Base-by-base conservation (phyloP, 2,329 filamentous ascomycete genomes). In the Eutypa lata region DNA sequence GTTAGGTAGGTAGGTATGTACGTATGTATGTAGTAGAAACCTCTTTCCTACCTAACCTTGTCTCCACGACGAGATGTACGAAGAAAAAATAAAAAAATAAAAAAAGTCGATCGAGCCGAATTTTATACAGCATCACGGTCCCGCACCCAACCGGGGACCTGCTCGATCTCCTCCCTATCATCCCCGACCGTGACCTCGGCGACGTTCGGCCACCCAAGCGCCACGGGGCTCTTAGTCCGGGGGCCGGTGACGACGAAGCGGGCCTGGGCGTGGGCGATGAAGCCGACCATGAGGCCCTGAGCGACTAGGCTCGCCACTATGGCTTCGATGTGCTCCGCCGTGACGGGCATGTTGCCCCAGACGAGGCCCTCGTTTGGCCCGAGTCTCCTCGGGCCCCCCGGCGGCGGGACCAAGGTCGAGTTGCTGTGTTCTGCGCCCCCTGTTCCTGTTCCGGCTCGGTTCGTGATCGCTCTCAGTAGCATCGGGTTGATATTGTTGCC, bases 221-320 rank as follows among this genome's bases (percentile, higher is more conserved):
- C 76, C 19, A 90, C 71, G 0, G 87, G 80, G 22, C 81, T 82
- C 58, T 80, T 82, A 54, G 80, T 79, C 75, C 86, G 88, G 22
- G 89, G 85, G 2, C 92, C 91, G 49, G 88, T 84, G 43, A 97
- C 89, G 13, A 91, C 91, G 64, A 97, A 91, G 47, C 89, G 86
- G 43, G 81, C 81, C 64, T 86, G 84, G 24, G 81, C 81, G 63
- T 95, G 90, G 16, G 89, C 89, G 26, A 97, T 81, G 65, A 92
- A 97, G 2, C 92, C 93, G 60, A 87, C 85, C 66, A 97, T 77
- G 22, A 96, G 75, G 1, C 89, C 90, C 69, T 96, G 90, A 48
- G 88, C 84, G 19, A 95, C 82, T 13, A 97, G 79, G 11, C 86
- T 87, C 0, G 89, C 83, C 13, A 95, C 79, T 47, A 90, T 84